Conservation (phyloP, 768 basidiomycete species). For the Pholiota conissans region DNA sequence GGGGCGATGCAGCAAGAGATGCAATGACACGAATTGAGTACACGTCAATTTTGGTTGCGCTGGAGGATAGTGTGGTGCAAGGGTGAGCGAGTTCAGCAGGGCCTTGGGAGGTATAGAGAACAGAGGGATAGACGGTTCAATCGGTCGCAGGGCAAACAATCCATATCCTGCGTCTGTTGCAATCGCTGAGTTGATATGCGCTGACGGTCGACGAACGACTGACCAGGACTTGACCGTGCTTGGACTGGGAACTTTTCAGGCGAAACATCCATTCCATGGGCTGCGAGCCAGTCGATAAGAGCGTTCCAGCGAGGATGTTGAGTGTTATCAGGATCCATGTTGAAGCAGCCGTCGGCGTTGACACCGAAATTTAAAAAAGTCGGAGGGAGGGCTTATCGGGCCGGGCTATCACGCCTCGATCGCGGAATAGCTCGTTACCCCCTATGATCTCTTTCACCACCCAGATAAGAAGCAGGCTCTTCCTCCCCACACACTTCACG, state of each 20-base stretch:
- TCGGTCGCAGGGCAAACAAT: slow-evolving; percentile 48
- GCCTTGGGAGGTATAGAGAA: slow-evolving; percentile 71
- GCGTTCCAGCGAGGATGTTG: slow-evolving; percentile 44
- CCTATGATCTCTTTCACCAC: background rate
- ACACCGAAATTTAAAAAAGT: background rate
- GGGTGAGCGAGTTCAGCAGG: slow-evolving; percentile 72
- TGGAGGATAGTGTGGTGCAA: slow-evolving; percentile 57
- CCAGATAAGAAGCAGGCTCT: slow-evolving; percentile 16
- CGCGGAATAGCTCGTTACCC: slow-evolving; percentile 19
- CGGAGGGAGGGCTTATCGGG: background rate
- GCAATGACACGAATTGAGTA: slow-evolving; percentile 77
- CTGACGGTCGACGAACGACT: slow-evolving; percentile 8
- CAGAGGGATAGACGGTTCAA: slow-evolving; percentile 54
- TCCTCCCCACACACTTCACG: slow-evolving; percentile 12
- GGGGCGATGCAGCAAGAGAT: slow-evolving; percentile 72
- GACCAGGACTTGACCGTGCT: slow-evolving; percentile 54
- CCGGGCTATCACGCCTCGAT: slow-evolving; percentile 20
- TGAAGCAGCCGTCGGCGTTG: background rate
- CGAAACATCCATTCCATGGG: slow-evolving; percentile 44
- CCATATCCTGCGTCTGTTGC: slow-evolving; percentile 66
- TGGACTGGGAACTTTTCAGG: slow-evolving; percentile 46
- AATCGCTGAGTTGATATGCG: background rate
- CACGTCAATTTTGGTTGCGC: slow-evolving; percentile 47
- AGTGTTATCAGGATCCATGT: slow-evolving; percentile 5
- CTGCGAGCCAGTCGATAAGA: slow-evolving; percentile 53